Conservation (phyloP, 352 stramenopile species). For the Globisporangium solare region DNA sequence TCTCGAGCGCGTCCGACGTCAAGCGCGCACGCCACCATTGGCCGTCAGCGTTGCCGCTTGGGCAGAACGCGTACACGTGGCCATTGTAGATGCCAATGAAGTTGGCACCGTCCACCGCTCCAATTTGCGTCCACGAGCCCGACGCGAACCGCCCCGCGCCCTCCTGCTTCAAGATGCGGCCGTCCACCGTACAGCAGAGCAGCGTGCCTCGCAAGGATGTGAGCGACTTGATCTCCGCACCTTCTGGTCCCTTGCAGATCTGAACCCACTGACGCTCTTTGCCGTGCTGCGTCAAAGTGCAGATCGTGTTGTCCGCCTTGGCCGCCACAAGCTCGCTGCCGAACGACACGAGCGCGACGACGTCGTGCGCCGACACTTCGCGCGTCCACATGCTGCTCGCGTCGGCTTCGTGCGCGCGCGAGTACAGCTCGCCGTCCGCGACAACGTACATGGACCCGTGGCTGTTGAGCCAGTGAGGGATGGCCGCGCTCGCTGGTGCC, state of each 20-base stretch:
- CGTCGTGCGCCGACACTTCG: slow-evolving; percentile 32
- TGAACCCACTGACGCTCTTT: slow-evolving; percentile 40
- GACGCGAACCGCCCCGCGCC: slow-evolving; percentile 56
- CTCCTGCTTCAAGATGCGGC: slow-evolving; percentile 65
- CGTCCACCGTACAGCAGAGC: slow-evolving; percentile 53
- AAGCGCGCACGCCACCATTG: slow-evolving; percentile 55
- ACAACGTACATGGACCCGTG: slow-evolving; percentile 73
- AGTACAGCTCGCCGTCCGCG: slow-evolving; percentile 47
- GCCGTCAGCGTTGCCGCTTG: background rate
- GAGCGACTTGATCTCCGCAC: slow-evolving; percentile 44
- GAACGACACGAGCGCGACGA: slow-evolving; percentile 72
- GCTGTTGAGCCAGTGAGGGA: slow-evolving; percentile 67
- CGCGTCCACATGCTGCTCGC: slow-evolving; percentile 32
- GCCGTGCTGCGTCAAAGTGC: slow-evolving; percentile 38
- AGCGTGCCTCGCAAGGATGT: slow-evolving; percentile 60
- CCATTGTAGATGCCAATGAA: slow-evolving; percentile 71
- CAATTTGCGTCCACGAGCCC: slow-evolving; percentile 55
- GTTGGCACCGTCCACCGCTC: slow-evolving; percentile 29
- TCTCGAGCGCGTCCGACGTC: slow-evolving; percentile 40
- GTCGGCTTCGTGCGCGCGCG: slow-evolving; percentile 52
- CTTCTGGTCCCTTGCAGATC: slow-evolving; percentile 38
- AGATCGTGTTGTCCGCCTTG: slow-evolving; percentile 48
- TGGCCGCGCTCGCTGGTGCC: slow-evolving; percentile 23
- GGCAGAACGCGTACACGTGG: slow-evolving; percentile 55
- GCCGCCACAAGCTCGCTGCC: slow-evolving; percentile 61